A percentile compares a stretch with the other conserved stretches of the same genome.
Evolutionary conservation across 73 alveolate species (phyloP).

Genomic region (Stentor coeruleus): DNA sequence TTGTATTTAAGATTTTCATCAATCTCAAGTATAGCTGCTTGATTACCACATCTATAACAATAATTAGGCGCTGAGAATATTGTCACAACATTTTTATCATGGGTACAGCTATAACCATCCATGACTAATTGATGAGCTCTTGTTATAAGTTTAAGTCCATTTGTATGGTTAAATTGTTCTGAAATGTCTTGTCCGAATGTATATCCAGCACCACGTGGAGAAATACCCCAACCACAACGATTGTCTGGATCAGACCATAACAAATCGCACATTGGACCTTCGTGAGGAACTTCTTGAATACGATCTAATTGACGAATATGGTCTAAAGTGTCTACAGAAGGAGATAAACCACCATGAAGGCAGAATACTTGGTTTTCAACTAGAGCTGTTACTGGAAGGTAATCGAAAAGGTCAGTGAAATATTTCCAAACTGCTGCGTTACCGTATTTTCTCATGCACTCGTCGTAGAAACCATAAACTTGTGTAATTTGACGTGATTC

Average conservation of each 20-base stretch:
- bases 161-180: constrained; percentile 75
- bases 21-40: constrained; percentile 62
- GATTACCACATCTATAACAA: constrained; percentile 94
- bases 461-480: constrained; percentile 70
- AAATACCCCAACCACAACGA: constrained; percentile 93
- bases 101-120: constrained; percentile 73
- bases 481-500: constrained; percentile 86
- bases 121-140: constrained; percentile 82
- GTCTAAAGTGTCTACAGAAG: constrained; percentile 65
- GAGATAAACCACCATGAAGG: constrained; percentile 97
- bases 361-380: constrained; percentile 82
- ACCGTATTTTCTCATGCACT: constrained; percentile 62
- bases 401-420: constrained; percentile 68
- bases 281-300: constrained; percentile 76
- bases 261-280: constrained; percentile 89
- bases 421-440: constrained; percentile 63
- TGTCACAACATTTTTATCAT: constrained; percentile 77
- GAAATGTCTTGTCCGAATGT: constrained; percentile 91
- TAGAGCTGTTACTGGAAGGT: constrained; percentile 35
- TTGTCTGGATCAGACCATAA: constrained; percentile 78
- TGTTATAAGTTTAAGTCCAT: constrained; percentile 51
- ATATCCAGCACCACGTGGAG: constrained; percentile 84
- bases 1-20: constrained; percentile 49
- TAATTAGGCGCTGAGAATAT: constrained; percentile 93
- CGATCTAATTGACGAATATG: constrained; percentile 48